Percentiles rank a stretch among this genome's conserved stretches.
Evolutionary conservation across 2,329 filamentous ascomycete genomes (phyloP).

Genomic region (Claviceps capensis): DNA sequence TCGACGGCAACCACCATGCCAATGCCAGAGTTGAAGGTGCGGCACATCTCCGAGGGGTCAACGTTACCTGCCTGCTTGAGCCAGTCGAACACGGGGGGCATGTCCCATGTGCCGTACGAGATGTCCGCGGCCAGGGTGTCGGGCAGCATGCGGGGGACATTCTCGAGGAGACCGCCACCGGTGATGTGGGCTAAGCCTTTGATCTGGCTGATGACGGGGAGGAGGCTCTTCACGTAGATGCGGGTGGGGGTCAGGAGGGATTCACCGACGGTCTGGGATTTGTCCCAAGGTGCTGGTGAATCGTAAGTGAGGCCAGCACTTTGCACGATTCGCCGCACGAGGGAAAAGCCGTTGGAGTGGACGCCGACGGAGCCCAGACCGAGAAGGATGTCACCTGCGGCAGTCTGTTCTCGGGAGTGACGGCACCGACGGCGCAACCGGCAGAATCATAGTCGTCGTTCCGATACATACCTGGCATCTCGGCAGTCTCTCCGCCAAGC

Average conservation of each 20-base stretch:
- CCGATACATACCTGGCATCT: constrained; percentile 94
- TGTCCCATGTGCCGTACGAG: constrained; percentile 60
- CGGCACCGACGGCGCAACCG: constrained; percentile 77
- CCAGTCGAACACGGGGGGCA: constrained; percentile 77
- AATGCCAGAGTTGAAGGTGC: constrained; percentile 88
- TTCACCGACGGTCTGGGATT: constrained; percentile 49
- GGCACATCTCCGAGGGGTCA: constrained; percentile 64
- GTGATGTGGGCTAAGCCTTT: constrained; percentile 97
- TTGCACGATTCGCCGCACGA: constrained; percentile 82
- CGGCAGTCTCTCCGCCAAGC: constrained; percentile 93
- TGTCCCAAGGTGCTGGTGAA: constrained; percentile 64
- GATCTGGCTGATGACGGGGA: constrained; percentile 54
- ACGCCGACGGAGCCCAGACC: constrained; percentile 76
- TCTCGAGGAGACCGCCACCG: constrained; percentile 83
- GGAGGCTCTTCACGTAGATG: constrained; percentile 79
- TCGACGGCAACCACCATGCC: constrained; percentile 86
- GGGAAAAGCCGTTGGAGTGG: constrained; percentile 94
- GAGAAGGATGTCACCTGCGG: constrained; percentile 76
- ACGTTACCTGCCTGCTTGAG: constrained; percentile 63
- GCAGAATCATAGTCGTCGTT: constrained; percentile 86
- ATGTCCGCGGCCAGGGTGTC: constrained; percentile 64
- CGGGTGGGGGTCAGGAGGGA: constrained; percentile 77
- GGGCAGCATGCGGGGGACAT: constrained; percentile 88
- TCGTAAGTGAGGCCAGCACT: constrained; percentile 57
- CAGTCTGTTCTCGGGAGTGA: constrained; percentile 54